Base-by-base conservation (phyloP, 2,329 filamentous ascomycete genomes). In the Lachnum nothofagi region DNA sequence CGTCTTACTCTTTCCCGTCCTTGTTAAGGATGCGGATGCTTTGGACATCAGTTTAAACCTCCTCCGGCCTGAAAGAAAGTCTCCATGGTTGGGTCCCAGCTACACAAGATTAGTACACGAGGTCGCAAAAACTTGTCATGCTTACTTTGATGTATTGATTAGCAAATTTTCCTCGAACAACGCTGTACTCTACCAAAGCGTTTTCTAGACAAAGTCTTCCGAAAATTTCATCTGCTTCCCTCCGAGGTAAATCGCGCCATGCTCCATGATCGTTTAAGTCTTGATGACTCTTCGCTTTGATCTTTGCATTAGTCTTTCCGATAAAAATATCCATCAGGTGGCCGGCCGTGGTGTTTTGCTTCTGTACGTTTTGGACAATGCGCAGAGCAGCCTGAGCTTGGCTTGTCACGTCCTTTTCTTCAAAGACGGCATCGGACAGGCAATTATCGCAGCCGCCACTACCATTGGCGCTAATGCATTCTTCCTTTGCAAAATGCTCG, bases 391-490 rank as follows among this genome's bases (percentile, higher is more conserved):
- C 78, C 48, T 78, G 70, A 5, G 91, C 91, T 60, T 87, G 80
- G 14, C 82, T 70, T 10, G 88, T 90, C 58, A 91, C 86, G 68
- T 97, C 90, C 49, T 81, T 48, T 7, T 78, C 74, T 59, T 90
- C 82, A 61, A 89, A 93, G 3, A 77, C 76, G 39, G 79, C 74
- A 20, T 80, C 82, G 2, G 83, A 87, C 55, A 77, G 81, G 74
- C 93, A 98, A 64, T 95, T 97, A 71, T 98, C 94, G 67, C 93
- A 98, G 1, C 77, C 78, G 43, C 78, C 75, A 42, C 81, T n/a
- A n/a, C n/a, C n/a, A n/a, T n/a, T n/a, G n/a, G n/a, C n/a, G n/a
- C n/a, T n/a, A n/a, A n/a, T 73, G 68, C 93, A 98, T 44, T 88
- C 77, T 10, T 80, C 77, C 31, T 75, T 73, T 44, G 79, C 72